Evolutionary conservation across 257 asterid genomes (phyloP).

Genomic region (Penstemon barbatus): DNA sequence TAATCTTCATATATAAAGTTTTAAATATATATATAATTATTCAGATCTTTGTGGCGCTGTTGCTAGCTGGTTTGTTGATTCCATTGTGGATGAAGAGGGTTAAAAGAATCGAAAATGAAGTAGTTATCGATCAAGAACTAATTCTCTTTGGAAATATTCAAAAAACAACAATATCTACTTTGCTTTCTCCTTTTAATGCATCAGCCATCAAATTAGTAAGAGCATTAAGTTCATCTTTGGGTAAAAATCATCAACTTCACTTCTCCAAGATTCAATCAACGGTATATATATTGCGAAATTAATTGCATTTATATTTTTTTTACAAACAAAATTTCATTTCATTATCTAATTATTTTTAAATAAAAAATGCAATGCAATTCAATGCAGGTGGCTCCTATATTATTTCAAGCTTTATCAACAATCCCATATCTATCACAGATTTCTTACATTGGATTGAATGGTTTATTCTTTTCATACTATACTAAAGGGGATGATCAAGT

Average conservation of each 20-base stretch:
- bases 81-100: constrained; percentile 49
- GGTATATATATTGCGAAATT: constrained; percentile 23
- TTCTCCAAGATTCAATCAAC: constrained; percentile 30
- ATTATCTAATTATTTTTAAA: too few relatives aligned
- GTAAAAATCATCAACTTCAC: constrained; percentile 14
- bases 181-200: constrained; percentile 38
- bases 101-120: constrained; percentile 35
- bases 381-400: constrained; percentile 39
- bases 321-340: too few relatives aligned
- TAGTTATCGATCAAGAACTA: constrained; percentile 32
- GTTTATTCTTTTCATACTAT: constrained; percentile 48
- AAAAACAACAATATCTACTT: constrained; percentile 23
- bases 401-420: constrained; percentile 49
- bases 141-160: constrained; percentile 21
- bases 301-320: too few relatives aligned
- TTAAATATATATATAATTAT: background rate
- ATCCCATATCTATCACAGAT: constrained; percentile 47
- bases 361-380: too few relatives aligned
- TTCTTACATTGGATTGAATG: constrained; percentile 51
- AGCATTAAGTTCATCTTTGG: constrained; percentile 33
- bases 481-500: constrained; percentile 31
- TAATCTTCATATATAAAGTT: too few relatives aligned
- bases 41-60: constrained; percentile 46
- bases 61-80: constrained; percentile 40
- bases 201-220: constrained; percentile 38